phyloP scores from a whole-genome alignment of 345 rosid genomes.

The Excoecaria cochinchinensis region DNA sequence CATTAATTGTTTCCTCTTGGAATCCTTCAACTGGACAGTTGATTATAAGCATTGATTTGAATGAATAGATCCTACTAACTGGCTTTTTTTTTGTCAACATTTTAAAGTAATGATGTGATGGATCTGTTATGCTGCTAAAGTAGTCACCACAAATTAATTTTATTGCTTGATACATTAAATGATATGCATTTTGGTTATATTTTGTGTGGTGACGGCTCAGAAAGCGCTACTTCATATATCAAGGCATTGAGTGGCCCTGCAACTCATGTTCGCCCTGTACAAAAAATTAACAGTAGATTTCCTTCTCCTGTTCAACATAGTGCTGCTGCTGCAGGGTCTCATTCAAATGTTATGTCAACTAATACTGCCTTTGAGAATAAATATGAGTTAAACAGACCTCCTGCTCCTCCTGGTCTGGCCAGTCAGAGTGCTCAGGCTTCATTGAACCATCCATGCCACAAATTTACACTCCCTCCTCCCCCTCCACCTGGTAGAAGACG shows the following conservation, averaged over 20 bases:
- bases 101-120: neutral
- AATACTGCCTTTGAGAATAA: conserved; percentile 20
- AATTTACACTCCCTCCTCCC: conserved; percentile 80
- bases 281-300: neutral
- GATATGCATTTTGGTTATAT: neutral
- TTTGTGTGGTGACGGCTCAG: conserved; percentile 36
- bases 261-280: neutral
- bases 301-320: neutral
- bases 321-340: neutral
- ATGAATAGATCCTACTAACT: neutral
- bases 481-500: conserved; percentile 66
- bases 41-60: neutral
- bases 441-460: conserved; percentile 55
- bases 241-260: conserved; percentile 22
- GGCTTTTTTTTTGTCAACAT: neutral
- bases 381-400: conserved; percentile 33
- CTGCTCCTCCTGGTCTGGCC: conserved; percentile 28
- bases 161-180: conserved; percentile 12
- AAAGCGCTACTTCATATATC: conserved; percentile 40
- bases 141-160: neutral
- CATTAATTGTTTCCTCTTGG: neutral
- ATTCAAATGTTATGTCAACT: conserved; percentile 12
- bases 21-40: neutral
- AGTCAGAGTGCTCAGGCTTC: conserved; percentile 12
- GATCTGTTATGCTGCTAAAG: neutral